phyloP scores from a whole-genome alignment of 352 stramenopile genomes.

The Globisporangium middletonii region DNA sequence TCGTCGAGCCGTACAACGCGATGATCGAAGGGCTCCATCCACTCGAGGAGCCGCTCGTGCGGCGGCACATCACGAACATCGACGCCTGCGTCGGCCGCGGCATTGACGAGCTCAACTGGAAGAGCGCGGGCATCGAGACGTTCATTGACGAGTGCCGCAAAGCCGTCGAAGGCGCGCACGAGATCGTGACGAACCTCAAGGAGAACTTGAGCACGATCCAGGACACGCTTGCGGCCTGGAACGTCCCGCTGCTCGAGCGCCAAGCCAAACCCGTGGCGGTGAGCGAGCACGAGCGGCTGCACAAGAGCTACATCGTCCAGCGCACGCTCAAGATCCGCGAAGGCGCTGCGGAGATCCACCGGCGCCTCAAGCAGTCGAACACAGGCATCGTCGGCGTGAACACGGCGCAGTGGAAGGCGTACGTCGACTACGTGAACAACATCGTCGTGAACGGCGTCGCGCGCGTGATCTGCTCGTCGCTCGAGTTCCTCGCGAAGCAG shows the following conservation, averaged over 20 bases:
- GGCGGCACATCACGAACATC: conserved; percentile 95
- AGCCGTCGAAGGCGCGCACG: conserved; percentile 84
- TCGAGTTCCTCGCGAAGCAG: conserved; percentile 93
- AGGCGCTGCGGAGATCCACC: conserved; percentile 93
- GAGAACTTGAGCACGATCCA: conserved; percentile 95
- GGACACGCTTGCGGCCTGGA: conserved; percentile 91
- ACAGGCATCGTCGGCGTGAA: conserved; percentile 92
- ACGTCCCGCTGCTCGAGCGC: conserved; percentile 90
- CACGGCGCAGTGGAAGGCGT: conserved; percentile 95
- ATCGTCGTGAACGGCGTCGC: conserved; percentile 94
- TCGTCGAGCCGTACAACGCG: conserved; percentile 97
- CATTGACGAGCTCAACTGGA: conserved; percentile 95
- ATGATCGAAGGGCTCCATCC: conserved; percentile 95
- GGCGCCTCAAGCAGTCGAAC: conserved; percentile 94
- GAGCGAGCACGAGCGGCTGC: conserved; percentile 94
- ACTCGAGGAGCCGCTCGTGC: conserved; percentile 95
- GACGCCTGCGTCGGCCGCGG: conserved; percentile 91
- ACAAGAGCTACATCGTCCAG: conserved; percentile 91
- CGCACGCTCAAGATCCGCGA: conserved; percentile 95
- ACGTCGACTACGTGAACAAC: conserved; percentile 98
- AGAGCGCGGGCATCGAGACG: conserved; percentile 86
- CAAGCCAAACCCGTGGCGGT: conserved; percentile 95
- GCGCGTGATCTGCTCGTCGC: conserved; percentile 73
- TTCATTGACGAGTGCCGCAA: conserved; percentile 94
- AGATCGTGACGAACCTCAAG: conserved; percentile 95